Base-by-base conservation (phyloP, 2,329 filamentous ascomycete genomes). In the Penicillium sp. region DNA sequence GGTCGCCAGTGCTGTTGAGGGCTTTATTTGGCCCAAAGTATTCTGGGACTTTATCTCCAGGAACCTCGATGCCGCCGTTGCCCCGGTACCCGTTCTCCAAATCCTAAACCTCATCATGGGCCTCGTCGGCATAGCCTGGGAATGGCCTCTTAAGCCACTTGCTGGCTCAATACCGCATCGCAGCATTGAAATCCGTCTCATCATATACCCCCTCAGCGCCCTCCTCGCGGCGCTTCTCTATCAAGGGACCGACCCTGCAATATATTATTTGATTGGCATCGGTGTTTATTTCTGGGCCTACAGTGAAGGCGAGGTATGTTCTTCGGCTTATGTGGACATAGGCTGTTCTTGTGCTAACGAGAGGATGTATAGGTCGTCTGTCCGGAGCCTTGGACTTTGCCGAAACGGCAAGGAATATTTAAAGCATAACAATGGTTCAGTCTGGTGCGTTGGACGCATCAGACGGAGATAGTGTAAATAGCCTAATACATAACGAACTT, bases 1-100 rank as follows among this genome's bases (percentile, higher is more conserved):
- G 80, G 71, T 96, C 56, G 82, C 77, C 53, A 89, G 89, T 53
- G 84, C 85, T 15, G 73, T 98, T 49, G 81, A 94, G 73, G 84
- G 81, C 64, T 95, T 93, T 78, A 91, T 98, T 80, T 98, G 90
- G 89, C 93, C 93, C 58, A 98, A 98, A 71, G 85, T 98, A 66
- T 95, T 98, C 74, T 98, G 87, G 85, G 93, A 98, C 72, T 95
- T 95, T 69, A 73, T 93, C 58, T 96, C 91, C 53, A 89, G 88
- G 64, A 89, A 88, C 61, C 82, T 98, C 61, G 88, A 98, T 66
- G 78, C 75, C 48, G 87, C 85, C 43, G 88, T 97, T 54, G 89
- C 86, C 63, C 91, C 91, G 0, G 69, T 93, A n/a, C 93, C 93
- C 1, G 76, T 89, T 44, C 77, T 98, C 15, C 93, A 98, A 68